A percentile compares a stretch with the other conserved stretches of the same genome.
Conservation (phyloP, 306 rosid genomes). For the Vigna hirtella region DNA sequence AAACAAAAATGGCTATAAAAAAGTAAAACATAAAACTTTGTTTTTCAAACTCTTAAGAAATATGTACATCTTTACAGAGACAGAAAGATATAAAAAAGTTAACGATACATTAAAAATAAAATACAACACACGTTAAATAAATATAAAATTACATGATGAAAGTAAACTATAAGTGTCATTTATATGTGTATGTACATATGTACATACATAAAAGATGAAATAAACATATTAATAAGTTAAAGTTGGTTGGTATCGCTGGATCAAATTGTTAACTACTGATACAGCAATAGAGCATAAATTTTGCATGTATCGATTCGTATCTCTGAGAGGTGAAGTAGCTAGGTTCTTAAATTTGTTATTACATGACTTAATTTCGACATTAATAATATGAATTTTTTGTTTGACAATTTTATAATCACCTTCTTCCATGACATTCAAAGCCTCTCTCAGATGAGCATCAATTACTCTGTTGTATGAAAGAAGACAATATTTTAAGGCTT, state of each 20-base stretch:
- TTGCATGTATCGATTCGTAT: slow-evolving; percentile 33
- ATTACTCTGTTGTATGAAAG: slow-evolving; percentile 33
- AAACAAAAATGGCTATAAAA: too few relatives aligned
- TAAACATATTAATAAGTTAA: background rate
- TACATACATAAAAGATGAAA: background rate
- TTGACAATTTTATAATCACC: slow-evolving; percentile 25
- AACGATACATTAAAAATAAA: too few relatives aligned
- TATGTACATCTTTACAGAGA: too few relatives aligned
- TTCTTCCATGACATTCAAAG: slow-evolving; percentile 20
- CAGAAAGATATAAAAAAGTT: too few relatives aligned
- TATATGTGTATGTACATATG: too few relatives aligned
- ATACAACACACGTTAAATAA: too few relatives aligned
- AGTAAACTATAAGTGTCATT: too few relatives aligned
- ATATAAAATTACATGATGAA: too few relatives aligned
- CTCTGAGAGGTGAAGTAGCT: background rate
- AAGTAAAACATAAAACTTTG: too few relatives aligned
- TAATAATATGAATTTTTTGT: slow-evolving; percentile 21
- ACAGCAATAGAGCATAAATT: slow-evolving; percentile 34
- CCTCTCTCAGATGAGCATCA: slow-evolving; percentile 13
- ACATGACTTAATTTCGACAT: slow-evolving; percentile 20
- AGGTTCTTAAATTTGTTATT: slow-evolving; percentile 9
- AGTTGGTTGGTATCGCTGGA: background rate
- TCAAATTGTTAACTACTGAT: slow-evolving; percentile 36
- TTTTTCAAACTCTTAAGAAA: too few relatives aligned
- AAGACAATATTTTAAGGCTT: slow-evolving; percentile 1